Evolutionary conservation across 192 early-diverging fungal genomes (phyloP), one percentile per base, ranked within the genome.

Genomic region (Backusella australiensis): DNA sequence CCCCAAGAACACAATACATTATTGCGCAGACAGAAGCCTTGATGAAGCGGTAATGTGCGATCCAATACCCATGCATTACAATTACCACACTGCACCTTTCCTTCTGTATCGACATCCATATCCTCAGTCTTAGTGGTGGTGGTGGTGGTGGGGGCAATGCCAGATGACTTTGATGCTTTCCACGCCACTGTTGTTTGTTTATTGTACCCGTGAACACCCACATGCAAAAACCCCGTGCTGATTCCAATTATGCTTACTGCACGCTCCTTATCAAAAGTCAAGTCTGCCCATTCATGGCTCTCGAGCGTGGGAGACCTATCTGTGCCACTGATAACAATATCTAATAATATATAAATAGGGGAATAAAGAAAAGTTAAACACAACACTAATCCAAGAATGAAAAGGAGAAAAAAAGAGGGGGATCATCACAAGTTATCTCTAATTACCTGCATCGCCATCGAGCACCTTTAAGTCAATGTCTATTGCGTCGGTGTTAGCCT

Each of bases 21-120:
- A 77, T 98, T 94, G 0, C 96, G 88, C 66, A 84, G 66, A 83
- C 96, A 98, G 65, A 95, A 93, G 5, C 88, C 89, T 71, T 83
- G 83, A 74, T 98, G 96, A 69, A 97, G 86, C 7, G 81, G 77
- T 21, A 91, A 75, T 0, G 89, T 91, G 15, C 80, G 75, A 56
- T 82, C 75, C 9, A 92, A 92, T 39, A 96, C 86, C 78, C 79
- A 86, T 23, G 91, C 83, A 0, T 86, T 81, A 79, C 96, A 96
- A 78, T 96, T 94, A 2, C 65, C 36, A 65, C 96, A 98, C 79
- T 86, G 79, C 34, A 75, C 79, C 46, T 65, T 65, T 14, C 66
- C 78, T 8, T 63, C 67, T 12, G 14, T 70, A 42, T 76, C 71
- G 2, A 76, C 79, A 4, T 12, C 29, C 21, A 38, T 46, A 52